Percentiles rank a stretch among this genome's conserved stretches.
phyloP scores from a whole-genome alignment of 148 eudicot genomes.

The Gaultheria prostrata region DNA sequence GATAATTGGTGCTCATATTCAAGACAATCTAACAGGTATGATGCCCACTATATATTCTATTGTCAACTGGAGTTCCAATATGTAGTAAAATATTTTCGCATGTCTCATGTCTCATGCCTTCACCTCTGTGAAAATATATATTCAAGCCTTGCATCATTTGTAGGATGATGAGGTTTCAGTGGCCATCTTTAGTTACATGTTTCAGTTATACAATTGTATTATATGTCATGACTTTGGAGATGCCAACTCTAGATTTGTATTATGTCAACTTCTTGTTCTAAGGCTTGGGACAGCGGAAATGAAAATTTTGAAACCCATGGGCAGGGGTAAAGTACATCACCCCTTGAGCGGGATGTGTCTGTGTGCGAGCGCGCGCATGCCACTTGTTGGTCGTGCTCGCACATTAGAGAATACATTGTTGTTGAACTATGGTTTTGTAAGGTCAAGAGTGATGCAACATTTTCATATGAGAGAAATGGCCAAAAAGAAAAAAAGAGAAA shows the following conservation, averaged over 20 bases:
- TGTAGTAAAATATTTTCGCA: background rate
- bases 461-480: too few species aligned
- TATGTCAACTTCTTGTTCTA: background rate
- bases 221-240: background rate
- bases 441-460: too few species aligned
- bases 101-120: background rate
- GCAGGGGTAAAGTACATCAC: background rate
- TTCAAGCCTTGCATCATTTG: background rate
- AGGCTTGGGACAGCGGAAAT: background rate
- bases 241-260: background rate
- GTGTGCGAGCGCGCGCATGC: background rate
- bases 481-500: too few species aligned
- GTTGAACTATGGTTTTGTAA: too few species aligned
- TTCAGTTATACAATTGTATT: background rate
- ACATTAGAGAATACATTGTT: background rate
- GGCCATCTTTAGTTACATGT: background rate
- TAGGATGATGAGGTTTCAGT: background rate
- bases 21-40: constrained; percentile 74
- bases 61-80: background rate
- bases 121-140: background rate
- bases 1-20: constrained; percentile 76
- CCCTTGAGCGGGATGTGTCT: background rate
- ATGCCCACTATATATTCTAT: background rate
- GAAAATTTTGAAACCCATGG: background rate
- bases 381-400: background rate